phyloP scores from a whole-genome alignment of 78 protist species.

The Bigelowiella natans region DNA sequence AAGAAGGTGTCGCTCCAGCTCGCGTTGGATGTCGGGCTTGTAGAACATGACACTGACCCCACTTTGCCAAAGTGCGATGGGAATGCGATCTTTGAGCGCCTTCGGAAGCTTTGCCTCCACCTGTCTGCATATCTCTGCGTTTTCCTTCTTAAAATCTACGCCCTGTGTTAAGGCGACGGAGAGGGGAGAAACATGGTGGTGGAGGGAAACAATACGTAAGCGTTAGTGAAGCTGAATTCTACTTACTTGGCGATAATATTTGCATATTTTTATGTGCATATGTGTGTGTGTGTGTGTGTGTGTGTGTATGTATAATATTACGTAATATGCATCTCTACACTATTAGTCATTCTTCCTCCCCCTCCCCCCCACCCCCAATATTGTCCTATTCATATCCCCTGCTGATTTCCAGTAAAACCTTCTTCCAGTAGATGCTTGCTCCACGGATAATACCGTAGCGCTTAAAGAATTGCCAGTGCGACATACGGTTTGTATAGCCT shows the following conservation, averaged over 20 bases:
- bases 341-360: not conserved
- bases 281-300: not conserved
- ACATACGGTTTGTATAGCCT: not conserved
- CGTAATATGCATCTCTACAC: not conserved
- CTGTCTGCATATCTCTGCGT: not conserved
- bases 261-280: not conserved
- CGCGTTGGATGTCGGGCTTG: not conserved
- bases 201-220: no score
- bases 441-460: not conserved
- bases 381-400: no score
- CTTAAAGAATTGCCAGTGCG: not conserved
- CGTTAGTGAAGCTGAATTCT: no score
- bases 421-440: not conserved
- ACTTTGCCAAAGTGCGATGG: not conserved
- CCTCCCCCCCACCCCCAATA: no score
- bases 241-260: not conserved
- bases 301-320: not conserved
- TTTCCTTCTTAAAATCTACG: not conserved
- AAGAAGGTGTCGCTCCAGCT: no score
- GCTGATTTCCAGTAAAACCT: no score
- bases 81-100: not conserved
- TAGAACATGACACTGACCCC: not conserved
- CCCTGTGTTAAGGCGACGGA: not conserved
- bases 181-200: no score
- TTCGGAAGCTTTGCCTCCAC: not conserved